Evolutionary conservation across 805 yeast species (phyloP), one percentile per base, ranked within the genome.

Genomic region (Metschnikowia koreensis): DNA sequence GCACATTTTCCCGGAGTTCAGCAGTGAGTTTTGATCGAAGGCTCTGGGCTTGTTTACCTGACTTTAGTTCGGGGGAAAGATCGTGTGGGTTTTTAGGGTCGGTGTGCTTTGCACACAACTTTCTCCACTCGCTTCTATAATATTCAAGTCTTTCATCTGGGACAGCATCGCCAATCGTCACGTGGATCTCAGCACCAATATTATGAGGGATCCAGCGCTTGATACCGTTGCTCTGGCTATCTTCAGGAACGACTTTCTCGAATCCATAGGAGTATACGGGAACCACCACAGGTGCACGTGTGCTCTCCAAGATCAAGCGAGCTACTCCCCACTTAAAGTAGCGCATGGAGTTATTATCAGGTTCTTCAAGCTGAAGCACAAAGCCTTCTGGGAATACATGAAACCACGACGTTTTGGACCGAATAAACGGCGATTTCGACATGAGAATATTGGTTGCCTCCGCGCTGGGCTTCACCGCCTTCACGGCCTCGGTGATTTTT

Each of bases 251-350:
- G 27, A 92, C 80, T 62, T 86, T 82, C 65, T 93, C 97, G 61
- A 93, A 87, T 0, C 99, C 99, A 46, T 83, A 80, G 6, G 89
- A 74, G 63, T 85, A 93, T 15, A 93, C 86, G 1, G 98, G 98
- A 13, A 94, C 82, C 13, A 93, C 81, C 1, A 92, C 82, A 0
- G 99, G 98, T 0, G 93, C 83, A 53, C 81, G 79, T 0, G 93
- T 84, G 9, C 96, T 76, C 66, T 93, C 99, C 50, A 94, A 69
- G 6, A 94, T 77, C 59, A 92, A 65, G 58, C 99, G 77, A 2
- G 96, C 81, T 1, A 91, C 84, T 0, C 99, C 99, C 98, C 98
- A 93, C 64, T 89, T 86, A 76, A 94, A 93, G 68, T 89, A 93
- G 56, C 97, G 76, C 94, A 94, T 89, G 3, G 97, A 90, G 58